A percentile compares a stretch with the other conserved stretches of the same genome.
Conservation (phyloP, 1,139 yeast species). For the Wickerhamiella pararugosa region DNA sequence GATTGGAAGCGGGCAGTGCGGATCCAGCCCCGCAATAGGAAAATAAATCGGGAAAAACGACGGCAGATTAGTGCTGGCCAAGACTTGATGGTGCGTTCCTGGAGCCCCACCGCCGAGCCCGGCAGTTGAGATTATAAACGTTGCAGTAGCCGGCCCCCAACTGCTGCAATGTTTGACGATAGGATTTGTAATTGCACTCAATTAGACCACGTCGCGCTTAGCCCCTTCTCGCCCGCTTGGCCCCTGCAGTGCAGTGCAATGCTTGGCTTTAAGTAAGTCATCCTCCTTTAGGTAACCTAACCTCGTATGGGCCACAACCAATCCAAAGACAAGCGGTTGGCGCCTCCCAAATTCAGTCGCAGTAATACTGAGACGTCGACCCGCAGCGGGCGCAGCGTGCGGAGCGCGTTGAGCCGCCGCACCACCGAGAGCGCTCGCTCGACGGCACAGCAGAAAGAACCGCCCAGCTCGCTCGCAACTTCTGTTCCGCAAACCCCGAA, state of each 20-base stretch:
- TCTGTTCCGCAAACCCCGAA: slow-evolving; percentile 1
- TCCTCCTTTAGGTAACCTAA: slow-evolving; percentile 1
- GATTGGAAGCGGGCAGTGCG: neutral
- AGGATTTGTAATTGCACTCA: neutral
- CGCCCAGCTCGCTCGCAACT: neutral
- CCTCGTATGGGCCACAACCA: slow-evolving; percentile 25
- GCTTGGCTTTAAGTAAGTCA: neutral
- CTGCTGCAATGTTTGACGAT: neutral
- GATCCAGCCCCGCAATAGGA: neutral
- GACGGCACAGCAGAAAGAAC: slow-evolving; percentile 9
- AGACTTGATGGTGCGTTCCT: too few relatives aligned
- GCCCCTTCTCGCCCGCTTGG: neutral
- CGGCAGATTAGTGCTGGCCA: too few relatives aligned
- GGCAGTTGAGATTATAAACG: neutral
- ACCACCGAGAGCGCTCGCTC: slow-evolving; percentile 14
- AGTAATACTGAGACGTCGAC: slow-evolving; percentile 30
- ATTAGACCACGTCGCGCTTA: neutral
- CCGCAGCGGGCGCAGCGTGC: slow-evolving; percentile 23
- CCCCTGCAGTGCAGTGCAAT: neutral
- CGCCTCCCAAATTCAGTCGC: slow-evolving; percentile 27
- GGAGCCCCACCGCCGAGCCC: too few relatives aligned
- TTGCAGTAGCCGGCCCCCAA: neutral
- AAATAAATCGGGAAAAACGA: too few relatives aligned
- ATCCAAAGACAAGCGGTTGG: slow-evolving; percentile 20
- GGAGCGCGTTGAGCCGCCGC: slow-evolving; percentile 9